Percentiles rank a stretch among this genome's conserved stretches.
Evolutionary conservation across 2,329 filamentous ascomycete species (phyloP).

Genomic region (Diplodia sapinea): DNA sequence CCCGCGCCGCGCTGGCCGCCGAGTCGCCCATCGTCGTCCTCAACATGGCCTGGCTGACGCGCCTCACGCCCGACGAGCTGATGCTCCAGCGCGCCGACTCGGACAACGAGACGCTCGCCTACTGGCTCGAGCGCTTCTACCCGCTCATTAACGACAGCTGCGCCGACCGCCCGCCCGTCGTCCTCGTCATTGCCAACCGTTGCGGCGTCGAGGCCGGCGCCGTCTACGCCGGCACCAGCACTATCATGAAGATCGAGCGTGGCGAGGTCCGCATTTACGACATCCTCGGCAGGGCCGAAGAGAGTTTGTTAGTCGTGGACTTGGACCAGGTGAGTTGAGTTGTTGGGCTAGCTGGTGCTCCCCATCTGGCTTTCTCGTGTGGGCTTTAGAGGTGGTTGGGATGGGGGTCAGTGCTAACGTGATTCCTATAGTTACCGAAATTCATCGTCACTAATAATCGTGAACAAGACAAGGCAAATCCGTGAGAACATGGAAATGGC

Average conservation of each 20-base stretch:
- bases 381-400: background rate
- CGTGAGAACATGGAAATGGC: background rate
- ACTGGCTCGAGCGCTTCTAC: conserved; percentile 75
- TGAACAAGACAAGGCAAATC: background rate
- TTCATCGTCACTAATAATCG: conserved; percentile 32
- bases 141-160: conserved; percentile 55
- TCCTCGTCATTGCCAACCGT: conserved; percentile 74
- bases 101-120: conserved; percentile 74
- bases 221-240: conserved; percentile 75
- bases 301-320: conserved; percentile 72
- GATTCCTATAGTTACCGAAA: conserved; percentile 32
- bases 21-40: conserved; percentile 69
- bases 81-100: conserved; percentile 59
- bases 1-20: conserved; percentile 62
- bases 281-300: conserved; percentile 71
- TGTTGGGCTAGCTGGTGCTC: background rate
- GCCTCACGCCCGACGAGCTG: conserved; percentile 56
- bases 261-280: conserved; percentile 74
- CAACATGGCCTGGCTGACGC: conserved; percentile 79
- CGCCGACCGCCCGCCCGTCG: conserved; percentile 56
- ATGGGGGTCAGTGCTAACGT: background rate
- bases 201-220: conserved; percentile 69
- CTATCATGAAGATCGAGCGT: conserved; percentile 68
- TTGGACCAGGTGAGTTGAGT: conserved; percentile 52
- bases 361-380: no score